A percentile compares a stretch with the other conserved stretches of the same genome.
Evolutionary conservation across 352 stramenopile species (phyloP).

Genomic region (Phytophthora cactorum): DNA sequence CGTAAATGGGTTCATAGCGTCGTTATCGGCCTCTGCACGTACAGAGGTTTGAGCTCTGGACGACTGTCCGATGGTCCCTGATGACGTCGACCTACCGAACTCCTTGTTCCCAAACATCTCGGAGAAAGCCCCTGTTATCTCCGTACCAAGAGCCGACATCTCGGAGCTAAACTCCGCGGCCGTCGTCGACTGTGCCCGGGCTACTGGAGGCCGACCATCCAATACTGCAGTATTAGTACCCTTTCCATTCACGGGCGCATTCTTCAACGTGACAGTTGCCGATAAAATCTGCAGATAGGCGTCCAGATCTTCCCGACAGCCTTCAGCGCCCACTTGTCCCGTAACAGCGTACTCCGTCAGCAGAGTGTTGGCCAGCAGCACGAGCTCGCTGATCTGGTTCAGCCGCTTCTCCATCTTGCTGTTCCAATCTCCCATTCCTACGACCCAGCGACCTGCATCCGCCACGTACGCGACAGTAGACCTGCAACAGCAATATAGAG

Average conservation of each 20-base stretch:
- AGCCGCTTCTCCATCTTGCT: slow-evolving; percentile 88
- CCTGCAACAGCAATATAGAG: slow-evolving; percentile 33
- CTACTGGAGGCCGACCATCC: slow-evolving; percentile 11
- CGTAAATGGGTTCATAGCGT: slow-evolving; percentile 76
- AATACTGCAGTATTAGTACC: neutral
- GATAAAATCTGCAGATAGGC: slow-evolving; percentile 72
- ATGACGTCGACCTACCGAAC: slow-evolving; percentile 10
- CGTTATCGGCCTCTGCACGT: slow-evolving; percentile 47
- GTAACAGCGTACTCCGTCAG: slow-evolving; percentile 78
- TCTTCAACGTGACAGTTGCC: slow-evolving; percentile 69
- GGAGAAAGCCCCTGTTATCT: slow-evolving; percentile 37
- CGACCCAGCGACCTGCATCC: slow-evolving; percentile 81
- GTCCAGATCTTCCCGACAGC: slow-evolving; percentile 63
- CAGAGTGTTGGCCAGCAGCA: slow-evolving; percentile 77
- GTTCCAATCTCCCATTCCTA: slow-evolving; percentile 87
- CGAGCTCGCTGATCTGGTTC: slow-evolving; percentile 83
- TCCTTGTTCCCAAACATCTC: slow-evolving; percentile 40
- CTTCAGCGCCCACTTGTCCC: slow-evolving; percentile 58
- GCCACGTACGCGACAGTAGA: slow-evolving; percentile 76
- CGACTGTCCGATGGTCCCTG: slow-evolving; percentile 7
- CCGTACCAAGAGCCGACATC: slow-evolving; percentile 34
- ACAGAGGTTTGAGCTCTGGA: slow-evolving; percentile 11
- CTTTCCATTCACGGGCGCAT: slow-evolving; percentile 33
- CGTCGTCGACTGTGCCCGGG: slow-evolving; percentile 17
- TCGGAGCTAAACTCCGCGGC: slow-evolving; percentile 37